Percentiles rank a stretch among this genome's conserved stretches.
Evolutionary conservation across 495 filamentous ascomycete genomes (phyloP).

Genomic region (Staphylotrichum longicolle): DNA sequence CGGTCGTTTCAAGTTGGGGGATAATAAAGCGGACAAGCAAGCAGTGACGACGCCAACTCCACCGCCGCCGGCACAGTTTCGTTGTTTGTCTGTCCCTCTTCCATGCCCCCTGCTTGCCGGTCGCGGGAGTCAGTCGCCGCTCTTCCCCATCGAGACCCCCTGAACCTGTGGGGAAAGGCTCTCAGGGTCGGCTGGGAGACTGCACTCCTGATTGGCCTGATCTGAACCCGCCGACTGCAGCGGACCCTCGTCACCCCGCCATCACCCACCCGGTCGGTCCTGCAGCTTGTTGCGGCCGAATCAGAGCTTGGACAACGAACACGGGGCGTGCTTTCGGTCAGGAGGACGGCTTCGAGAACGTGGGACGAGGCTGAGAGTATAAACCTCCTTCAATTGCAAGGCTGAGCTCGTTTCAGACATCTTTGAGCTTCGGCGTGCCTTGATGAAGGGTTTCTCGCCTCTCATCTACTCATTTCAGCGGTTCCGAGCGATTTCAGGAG

Average conservation of each 20-base stretch:
- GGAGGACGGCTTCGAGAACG: too few relatives aligned
- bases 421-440: too few relatives aligned
- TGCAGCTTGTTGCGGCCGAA: too few relatives aligned
- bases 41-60: constrained; percentile 1
- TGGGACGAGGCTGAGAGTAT: constrained; percentile 1
- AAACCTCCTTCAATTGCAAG: too few relatives aligned
- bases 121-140: constrained; percentile 15
- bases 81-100: constrained; percentile 12
- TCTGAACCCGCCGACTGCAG: too few relatives aligned
- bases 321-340: too few relatives aligned
- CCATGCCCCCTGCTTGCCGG: constrained; percentile 12
- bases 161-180: constrained; percentile 20
- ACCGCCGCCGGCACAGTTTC: constrained; percentile 6
- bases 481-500: too few relatives aligned
- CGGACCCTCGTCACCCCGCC: constrained; percentile 4
- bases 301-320: too few relatives aligned
- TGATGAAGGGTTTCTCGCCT: too few relatives aligned
- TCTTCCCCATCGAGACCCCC: constrained; percentile 21
- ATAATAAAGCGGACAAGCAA: not conserved
- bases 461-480: too few relatives aligned
- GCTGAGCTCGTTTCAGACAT: too few relatives aligned
- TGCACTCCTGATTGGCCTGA: constrained; percentile 17
- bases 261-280: not conserved
- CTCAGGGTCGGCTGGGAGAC: not conserved
- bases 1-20: constrained; percentile 6